Conservation (phyloP, 2,329 filamentous ascomycete genomes). For the Bimuria novae-zelandiae region DNA sequence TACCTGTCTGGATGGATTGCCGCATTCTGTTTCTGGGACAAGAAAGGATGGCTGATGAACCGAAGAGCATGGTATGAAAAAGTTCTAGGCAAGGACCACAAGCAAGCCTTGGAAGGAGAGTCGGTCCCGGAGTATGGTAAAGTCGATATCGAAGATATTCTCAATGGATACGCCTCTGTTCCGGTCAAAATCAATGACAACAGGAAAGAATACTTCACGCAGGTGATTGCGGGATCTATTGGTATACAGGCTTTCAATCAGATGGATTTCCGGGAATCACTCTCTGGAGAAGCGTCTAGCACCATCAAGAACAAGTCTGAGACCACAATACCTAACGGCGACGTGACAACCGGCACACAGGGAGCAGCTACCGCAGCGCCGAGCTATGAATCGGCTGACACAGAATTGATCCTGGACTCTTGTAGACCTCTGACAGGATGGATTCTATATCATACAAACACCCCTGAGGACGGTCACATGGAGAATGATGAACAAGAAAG, state of each 20-base stretch:
- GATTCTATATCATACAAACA: neutral
- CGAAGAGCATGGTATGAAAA: neutral
- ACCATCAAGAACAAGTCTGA: neutral
- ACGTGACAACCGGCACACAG: neutral
- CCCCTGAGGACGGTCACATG: neutral
- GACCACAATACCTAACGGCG: neutral
- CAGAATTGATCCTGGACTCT: neutral
- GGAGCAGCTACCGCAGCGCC: too few relatives aligned
- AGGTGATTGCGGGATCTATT: neutral
- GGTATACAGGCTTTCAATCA: neutral
- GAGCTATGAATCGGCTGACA: too few relatives aligned
- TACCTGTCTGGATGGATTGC: slow-evolving; percentile 6
- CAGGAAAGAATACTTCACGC: neutral
- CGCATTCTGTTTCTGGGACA: slow-evolving; percentile 9
- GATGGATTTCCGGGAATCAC: neutral
- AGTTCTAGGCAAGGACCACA: too few relatives aligned
- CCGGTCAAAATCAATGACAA: neutral
- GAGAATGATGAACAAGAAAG: too few relatives aligned
- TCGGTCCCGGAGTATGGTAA: neutral
- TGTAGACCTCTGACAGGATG: neutral
- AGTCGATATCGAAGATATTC: neutral
- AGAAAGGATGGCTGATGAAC: neutral
- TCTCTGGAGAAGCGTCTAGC: neutral
- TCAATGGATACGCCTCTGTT: neutral
- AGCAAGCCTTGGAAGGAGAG: neutral